These are phyloP conservation scores for Chaetoceros muelleri DNA, from an alignment of 108 stramenopile genomes.

Conservation along the genomic window DNA sequence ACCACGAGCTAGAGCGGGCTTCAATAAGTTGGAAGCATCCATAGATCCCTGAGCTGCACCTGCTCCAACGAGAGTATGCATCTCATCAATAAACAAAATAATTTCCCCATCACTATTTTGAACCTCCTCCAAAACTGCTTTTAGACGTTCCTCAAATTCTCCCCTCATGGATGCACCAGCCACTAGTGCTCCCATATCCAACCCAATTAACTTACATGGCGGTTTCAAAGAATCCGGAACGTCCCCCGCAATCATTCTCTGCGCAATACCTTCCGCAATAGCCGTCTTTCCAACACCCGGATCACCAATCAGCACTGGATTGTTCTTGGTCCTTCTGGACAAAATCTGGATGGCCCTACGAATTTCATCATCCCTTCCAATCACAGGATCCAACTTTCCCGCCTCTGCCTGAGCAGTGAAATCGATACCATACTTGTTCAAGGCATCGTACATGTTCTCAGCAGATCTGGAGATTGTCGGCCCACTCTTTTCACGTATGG, in stretches of 20 bases:
- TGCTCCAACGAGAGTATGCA: constrained; percentile 98
- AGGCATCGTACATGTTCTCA: constrained; percentile 90
- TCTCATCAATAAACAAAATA: constrained; percentile 98
- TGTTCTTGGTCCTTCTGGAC: constrained; percentile 95
- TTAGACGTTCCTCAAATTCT: constrained; percentile 99
- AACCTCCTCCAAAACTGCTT: constrained; percentile 96
- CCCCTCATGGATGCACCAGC: constrained; percentile 98
- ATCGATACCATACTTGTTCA: constrained; percentile 92
- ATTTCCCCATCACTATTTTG: constrained; percentile 89
- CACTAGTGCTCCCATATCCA: constrained; percentile 96
- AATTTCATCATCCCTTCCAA: constrained; percentile 98
- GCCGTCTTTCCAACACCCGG: constrained; percentile 95
- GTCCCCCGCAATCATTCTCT: constrained; percentile 80
- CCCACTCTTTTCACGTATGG: constrained; percentile 47
- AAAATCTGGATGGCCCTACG: constrained; percentile 94
- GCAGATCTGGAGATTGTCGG: constrained; percentile 51
- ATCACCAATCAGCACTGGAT: constrained; percentile 97
- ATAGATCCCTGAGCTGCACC: constrained; percentile 86
- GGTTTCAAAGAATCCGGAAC: constrained; percentile 74
- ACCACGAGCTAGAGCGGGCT: constrained; percentile 95
- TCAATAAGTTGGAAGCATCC: constrained; percentile 97
- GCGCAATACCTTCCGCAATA: constrained; percentile 91
- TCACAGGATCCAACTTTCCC: constrained; percentile 92
- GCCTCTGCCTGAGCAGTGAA: constrained; percentile 79
- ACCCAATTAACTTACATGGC: constrained; percentile 76